Conservation (phyloP, 148 eudicot genomes). For the Vaccinium myrtillus region DNA sequence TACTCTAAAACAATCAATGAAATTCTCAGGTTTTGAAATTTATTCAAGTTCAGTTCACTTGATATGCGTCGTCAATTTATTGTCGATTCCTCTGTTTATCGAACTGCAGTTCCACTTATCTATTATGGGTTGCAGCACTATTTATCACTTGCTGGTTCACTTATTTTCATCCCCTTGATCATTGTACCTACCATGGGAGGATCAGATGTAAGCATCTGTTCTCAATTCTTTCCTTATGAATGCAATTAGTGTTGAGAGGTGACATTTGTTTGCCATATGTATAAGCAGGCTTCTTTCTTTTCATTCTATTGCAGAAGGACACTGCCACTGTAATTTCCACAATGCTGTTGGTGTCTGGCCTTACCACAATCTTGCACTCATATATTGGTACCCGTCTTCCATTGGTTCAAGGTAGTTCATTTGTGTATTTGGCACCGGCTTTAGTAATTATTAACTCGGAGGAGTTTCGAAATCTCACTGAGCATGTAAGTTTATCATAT, state of each 20-base stretch:
- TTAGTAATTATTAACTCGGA: slow-evolving; percentile 77
- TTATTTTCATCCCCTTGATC: slow-evolving; percentile 72
- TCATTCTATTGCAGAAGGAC: slow-evolving; percentile 63
- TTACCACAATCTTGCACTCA: slow-evolving; percentile 77
- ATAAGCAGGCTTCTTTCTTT: slow-evolving; percentile 17
- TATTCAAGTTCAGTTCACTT: slow-evolving; percentile 1
- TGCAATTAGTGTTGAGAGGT: slow-evolving; percentile 5
- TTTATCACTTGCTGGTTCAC: slow-evolving; percentile 83
- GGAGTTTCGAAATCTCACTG: slow-evolving; percentile 80
- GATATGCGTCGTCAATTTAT: neutral
- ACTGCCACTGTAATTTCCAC: slow-evolving; percentile 85
- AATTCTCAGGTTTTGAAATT: neutral
- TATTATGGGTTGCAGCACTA: slow-evolving; percentile 90
- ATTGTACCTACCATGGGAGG: slow-evolving; percentile 96
- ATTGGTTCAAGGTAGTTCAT: slow-evolving; percentile 93
- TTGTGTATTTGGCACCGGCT: slow-evolving; percentile 91
- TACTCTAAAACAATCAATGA: neutral
- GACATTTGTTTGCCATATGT: neutral
- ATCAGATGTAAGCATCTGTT: slow-evolving; percentile 65
- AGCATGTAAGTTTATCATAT: slow-evolving; percentile 58
- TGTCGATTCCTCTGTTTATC: slow-evolving; percentile 15
- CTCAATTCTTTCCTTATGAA: slow-evolving; percentile 3
- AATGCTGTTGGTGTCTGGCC: slow-evolving; percentile 78
- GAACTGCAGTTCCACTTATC: slow-evolving; percentile 59
- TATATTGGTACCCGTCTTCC: slow-evolving; percentile 97